Percentiles rank a stretch among this genome's conserved stretches.
These are phyloP conservation scores for Lentinula raphanica DNA, from an alignment of 768 basidiomycete genomes.

Conservation along the genomic window DNA sequence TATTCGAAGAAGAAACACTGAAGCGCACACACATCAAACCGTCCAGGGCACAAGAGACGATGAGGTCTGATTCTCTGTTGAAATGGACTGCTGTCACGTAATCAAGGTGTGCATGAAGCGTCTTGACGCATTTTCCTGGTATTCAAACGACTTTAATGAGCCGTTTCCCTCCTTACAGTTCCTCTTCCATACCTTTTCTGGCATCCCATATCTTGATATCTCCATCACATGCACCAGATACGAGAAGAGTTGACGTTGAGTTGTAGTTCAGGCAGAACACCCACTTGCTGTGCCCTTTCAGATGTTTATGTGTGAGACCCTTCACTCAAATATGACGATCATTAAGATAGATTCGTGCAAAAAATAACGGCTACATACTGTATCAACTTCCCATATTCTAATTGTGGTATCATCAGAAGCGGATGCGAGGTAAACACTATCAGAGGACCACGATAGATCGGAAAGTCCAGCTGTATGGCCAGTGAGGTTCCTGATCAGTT, in stretches of 20 bases:
- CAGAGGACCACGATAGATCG: slow-evolving; percentile 84
- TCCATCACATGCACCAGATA: slow-evolving; percentile 90
- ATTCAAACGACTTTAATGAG: not conserved
- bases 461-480: slow-evolving; percentile 83
- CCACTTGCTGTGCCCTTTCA: slow-evolving; percentile 81
- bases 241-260: slow-evolving; percentile 79
- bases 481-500: slow-evolving; percentile 66
- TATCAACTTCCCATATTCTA: slow-evolving; percentile 84
- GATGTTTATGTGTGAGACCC: slow-evolving; percentile 65
- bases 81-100: slow-evolving; percentile 94
- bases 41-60: slow-evolving; percentile 89
- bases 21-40: slow-evolving; percentile 75
- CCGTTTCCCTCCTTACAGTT: not conserved
- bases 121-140: slow-evolving; percentile 78
- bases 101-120: slow-evolving; percentile 88
- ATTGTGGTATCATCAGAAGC: slow-evolving; percentile 91
- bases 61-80: slow-evolving; percentile 84
- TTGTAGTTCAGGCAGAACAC: slow-evolving; percentile 95
- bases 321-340: slow-evolving; percentile 22
- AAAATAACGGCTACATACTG: slow-evolving; percentile 39
- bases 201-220: slow-evolving; percentile 92
- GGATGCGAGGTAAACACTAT: slow-evolving; percentile 78
- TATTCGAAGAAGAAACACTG: not conserved
- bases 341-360: not conserved
- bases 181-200: slow-evolving; percentile 51